Evolutionary conservation across 345 rosid species (phyloP).

Genomic region (Melastoma malabathricum): DNA sequence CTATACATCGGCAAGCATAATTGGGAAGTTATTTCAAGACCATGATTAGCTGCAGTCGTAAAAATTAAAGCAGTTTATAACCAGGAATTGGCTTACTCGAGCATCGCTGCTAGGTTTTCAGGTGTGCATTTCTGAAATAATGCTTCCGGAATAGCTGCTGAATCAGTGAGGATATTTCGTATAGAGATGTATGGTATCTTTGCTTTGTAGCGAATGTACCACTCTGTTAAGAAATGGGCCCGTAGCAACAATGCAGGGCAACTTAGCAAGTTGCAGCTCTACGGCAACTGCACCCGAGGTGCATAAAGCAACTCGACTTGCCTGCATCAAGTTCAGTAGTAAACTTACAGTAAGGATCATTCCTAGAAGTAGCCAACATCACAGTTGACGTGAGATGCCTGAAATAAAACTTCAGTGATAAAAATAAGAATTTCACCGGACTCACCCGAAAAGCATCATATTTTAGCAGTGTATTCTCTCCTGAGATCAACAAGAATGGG

Average conservation of each 20-base stretch:
- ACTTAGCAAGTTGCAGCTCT: constrained; percentile 68
- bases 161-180: constrained; percentile 68
- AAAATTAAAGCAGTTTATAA: constrained; percentile 1
- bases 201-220: constrained; percentile 61
- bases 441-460: constrained; percentile 74
- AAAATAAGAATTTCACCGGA: constrained; percentile 7
- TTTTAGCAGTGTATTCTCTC: constrained; percentile 47
- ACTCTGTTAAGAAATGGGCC: constrained; percentile 70
- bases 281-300: constrained; percentile 97
- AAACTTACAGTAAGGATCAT: no score
- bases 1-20: background rate
- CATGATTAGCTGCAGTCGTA: background rate
- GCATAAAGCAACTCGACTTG: constrained; percentile 69
- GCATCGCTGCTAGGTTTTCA: constrained; percentile 31
- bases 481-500: constrained; percentile 54
- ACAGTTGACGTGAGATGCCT: background rate
- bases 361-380: background rate
- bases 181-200: constrained; percentile 79
- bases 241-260: constrained; percentile 75
- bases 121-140: constrained; percentile 73
- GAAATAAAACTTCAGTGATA: background rate
- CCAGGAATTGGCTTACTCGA: constrained; percentile 30
- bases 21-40: background rate
- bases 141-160: constrained; percentile 72
- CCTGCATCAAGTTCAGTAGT: constrained; percentile 31